A percentile compares a stretch with the other conserved stretches of the same genome.
Conservation (phyloP, 169 alveolate species). For the Plasmodium inui region DNA sequence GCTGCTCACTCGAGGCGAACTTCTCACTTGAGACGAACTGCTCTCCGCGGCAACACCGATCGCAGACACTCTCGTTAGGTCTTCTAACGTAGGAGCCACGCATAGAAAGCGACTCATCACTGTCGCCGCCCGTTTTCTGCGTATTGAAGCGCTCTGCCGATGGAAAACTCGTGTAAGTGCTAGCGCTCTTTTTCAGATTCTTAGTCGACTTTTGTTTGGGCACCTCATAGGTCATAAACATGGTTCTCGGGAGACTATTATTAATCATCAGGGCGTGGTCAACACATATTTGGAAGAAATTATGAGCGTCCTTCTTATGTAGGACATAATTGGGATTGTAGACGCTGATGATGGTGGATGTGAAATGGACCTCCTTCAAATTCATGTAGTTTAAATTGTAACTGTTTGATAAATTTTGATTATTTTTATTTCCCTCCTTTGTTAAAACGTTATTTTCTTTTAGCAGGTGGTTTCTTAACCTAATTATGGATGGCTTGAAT, state of each 20-base stretch:
- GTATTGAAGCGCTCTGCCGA: constrained; percentile 8
- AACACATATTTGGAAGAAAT: constrained; percentile 55
- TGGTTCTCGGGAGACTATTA: constrained; percentile 60
- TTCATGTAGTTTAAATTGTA: constrained; percentile 61
- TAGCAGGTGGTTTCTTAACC: constrained; percentile 32
- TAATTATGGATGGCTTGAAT: constrained; percentile 54
- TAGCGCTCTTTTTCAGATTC: constrained; percentile 3
- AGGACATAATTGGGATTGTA: constrained; percentile 63
- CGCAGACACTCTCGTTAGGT: neutral
- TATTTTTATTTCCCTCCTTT: constrained; percentile 22
- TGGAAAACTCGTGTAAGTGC: neutral
- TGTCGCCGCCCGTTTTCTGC: neutral
- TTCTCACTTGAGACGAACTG: neutral
- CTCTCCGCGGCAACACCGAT: neutral
- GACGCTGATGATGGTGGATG: constrained; percentile 62
- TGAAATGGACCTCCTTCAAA: constrained; percentile 52
- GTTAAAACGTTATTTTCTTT: constrained; percentile 30
- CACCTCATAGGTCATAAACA: constrained; percentile 44
- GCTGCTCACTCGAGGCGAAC: neutral
- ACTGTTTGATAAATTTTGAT: constrained; percentile 4
- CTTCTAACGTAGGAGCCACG: neutral
- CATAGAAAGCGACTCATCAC: neutral
- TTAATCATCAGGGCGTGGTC: constrained; percentile 73
- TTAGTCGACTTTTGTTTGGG: constrained; percentile 6
- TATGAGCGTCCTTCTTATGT: constrained; percentile 69